Evolutionary conservation across 495 filamentous ascomycete species (phyloP).

Genomic region (Rostrohypoxylon terebratum): DNA sequence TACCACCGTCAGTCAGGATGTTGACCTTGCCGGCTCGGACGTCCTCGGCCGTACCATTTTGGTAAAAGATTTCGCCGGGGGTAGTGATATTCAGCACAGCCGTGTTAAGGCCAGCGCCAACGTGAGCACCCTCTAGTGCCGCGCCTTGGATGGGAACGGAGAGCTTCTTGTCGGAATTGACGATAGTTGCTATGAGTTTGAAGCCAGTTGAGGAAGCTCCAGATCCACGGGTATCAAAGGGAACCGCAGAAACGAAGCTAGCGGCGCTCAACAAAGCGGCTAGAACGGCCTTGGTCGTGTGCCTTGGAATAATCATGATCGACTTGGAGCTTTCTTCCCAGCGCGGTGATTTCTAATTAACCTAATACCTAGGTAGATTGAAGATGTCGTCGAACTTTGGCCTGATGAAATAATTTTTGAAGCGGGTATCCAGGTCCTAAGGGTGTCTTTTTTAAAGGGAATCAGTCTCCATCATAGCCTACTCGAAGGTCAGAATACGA

Average conservation of each 20-base stretch:
- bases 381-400: background rate
- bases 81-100: constrained; percentile 19
- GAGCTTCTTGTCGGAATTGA: constrained; percentile 30
- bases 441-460: background rate
- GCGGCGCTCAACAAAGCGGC: background rate
- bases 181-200: constrained; percentile 36
- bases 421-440: background rate
- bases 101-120: constrained; percentile 34
- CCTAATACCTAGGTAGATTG: too few species aligned
- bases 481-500: background rate
- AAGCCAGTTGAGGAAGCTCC: constrained; percentile 25
- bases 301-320: background rate
- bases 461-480: background rate
- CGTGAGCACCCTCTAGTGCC: constrained; percentile 32
- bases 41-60: constrained; percentile 38
- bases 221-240: background rate
- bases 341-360: background rate
- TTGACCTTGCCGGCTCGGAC: background rate
- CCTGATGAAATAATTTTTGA: background rate
- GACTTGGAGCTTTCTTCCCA: background rate
- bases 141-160: constrained; percentile 43
- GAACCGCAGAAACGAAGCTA: constrained; percentile 8
- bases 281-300: background rate
- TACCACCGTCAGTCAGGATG: constrained; percentile 34
- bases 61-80: constrained; percentile 35